Conservation (phyloP, 2,329 filamentous ascomycete genomes). For the Paramyrothecium sp. region DNA sequence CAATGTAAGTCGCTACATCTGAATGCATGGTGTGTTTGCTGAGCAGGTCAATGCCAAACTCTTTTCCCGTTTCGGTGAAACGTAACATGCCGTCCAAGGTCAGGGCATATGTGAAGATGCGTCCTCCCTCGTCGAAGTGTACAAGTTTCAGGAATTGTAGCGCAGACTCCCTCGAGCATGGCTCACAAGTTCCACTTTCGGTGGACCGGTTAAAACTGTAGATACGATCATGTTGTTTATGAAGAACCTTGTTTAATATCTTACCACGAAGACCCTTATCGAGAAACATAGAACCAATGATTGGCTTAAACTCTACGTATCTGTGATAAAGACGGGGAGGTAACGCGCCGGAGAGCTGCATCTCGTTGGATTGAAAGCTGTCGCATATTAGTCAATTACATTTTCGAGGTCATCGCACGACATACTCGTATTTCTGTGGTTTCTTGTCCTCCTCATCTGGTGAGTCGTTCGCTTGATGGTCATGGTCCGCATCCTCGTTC, state of each 20-base stretch:
- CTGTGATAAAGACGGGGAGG: conserved; percentile 82
- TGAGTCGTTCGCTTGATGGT: conserved; percentile 21
- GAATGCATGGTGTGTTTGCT: conserved; percentile 98
- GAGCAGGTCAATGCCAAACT: conserved; percentile 90
- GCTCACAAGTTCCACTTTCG: conserved; percentile 65
- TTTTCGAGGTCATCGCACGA: conserved; percentile 7
- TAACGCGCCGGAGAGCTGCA: conserved; percentile 82
- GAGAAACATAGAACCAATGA: conserved; percentile 87
- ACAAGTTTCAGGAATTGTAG: conserved; percentile 81
- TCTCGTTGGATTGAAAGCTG: conserved; percentile 90
- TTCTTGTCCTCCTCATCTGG: conserved; percentile 33
- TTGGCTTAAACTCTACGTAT: conserved; percentile 89
- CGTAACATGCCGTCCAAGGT: conserved; percentile 83
- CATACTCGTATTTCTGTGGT: conserved; percentile 74
- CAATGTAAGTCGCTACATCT: conserved; percentile 86
- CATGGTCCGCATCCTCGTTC: conserved; percentile 55
- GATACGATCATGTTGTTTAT: conserved; percentile 84
- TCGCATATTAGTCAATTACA: conserved; percentile 8
- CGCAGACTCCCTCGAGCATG: conserved; percentile 68
- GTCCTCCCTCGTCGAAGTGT: conserved; percentile 81
- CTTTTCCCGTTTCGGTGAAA: conserved; percentile 93
- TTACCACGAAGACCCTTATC: conserved; percentile 73
- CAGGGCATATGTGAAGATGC: conserved; percentile 89
- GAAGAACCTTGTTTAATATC: conserved; percentile 79
- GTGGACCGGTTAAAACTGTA: conserved; percentile 86